Percentiles rank a stretch among this genome's conserved stretches.
Conservation (phyloP, 148 eudicot species). For the Rhododendron ovatum region DNA sequence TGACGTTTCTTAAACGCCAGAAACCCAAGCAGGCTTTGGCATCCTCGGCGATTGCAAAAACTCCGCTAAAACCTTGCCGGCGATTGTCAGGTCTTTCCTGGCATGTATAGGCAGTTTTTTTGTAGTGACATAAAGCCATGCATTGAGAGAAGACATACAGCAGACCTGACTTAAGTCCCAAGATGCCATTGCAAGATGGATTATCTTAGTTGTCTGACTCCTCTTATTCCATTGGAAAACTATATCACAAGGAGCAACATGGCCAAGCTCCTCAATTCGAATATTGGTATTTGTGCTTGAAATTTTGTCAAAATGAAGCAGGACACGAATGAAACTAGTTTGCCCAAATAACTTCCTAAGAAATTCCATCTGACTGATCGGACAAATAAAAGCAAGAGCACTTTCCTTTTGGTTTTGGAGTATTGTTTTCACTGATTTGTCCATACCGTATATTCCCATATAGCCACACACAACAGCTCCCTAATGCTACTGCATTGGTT, state of each 20-base stretch:
- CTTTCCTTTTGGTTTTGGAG: background rate
- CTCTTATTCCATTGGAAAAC: background rate
- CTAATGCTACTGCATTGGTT: background rate
- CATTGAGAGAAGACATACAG: background rate
- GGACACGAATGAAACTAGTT: background rate
- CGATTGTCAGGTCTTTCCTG: too few relatives aligned
- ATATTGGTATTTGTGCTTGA: background rate
- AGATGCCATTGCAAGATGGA: background rate
- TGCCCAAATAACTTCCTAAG: background rate
- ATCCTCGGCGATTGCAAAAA: too few relatives aligned
- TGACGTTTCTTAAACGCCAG: too few relatives aligned
- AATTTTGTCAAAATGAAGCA: background rate
- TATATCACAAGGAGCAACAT: background rate
- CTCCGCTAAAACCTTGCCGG: too few relatives aligned
- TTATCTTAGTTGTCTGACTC: background rate
- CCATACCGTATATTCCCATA: background rate
- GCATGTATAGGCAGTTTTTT: too few relatives aligned
- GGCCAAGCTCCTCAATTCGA: background rate
- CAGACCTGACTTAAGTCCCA: background rate
- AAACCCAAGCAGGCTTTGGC: too few relatives aligned
- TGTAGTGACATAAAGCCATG: background rate
- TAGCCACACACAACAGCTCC: background rate
- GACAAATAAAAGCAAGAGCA: background rate
- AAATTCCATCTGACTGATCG: background rate
- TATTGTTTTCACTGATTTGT: background rate